Percentiles rank a stretch among this genome's conserved stretches.
These are phyloP conservation scores for Chrysanthemum seticuspe DNA, from an alignment of 129 eudicot genomes.

Conservation along the genomic window DNA sequence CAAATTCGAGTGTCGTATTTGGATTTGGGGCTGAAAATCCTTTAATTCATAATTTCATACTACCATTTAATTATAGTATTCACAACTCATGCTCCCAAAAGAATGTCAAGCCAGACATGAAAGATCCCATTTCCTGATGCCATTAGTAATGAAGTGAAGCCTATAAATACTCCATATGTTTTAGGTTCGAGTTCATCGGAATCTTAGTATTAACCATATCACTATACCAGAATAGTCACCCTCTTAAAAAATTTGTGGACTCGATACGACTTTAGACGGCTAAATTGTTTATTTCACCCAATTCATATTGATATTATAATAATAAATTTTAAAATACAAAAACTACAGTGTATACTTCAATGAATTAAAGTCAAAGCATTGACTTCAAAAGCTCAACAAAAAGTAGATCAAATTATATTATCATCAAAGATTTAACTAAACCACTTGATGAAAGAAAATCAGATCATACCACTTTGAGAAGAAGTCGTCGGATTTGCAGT, in stretches of 20 bases:
- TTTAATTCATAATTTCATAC: neutral
- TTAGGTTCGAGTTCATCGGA: too few relatives aligned
- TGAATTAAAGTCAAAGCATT: constrained; percentile 22
- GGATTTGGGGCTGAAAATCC: neutral
- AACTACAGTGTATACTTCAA: neutral
- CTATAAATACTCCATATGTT: too few relatives aligned
- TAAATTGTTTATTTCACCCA: neutral
- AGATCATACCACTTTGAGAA: constrained; percentile 90
- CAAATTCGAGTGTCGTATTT: neutral
- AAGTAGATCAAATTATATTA: neutral
- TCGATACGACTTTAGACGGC: too few relatives aligned
- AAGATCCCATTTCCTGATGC: too few relatives aligned
- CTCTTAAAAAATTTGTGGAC: too few relatives aligned
- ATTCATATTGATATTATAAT: constrained; percentile 9
- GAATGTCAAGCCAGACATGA: too few relatives aligned
- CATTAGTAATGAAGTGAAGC: too few relatives aligned
- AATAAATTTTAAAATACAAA: neutral
- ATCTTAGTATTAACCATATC: too few relatives aligned
- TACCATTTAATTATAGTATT: too few relatives aligned
- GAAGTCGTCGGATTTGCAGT: constrained; percentile 77
- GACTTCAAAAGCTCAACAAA: constrained; percentile 20
- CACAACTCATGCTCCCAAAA: too few relatives aligned
- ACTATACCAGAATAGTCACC: too few relatives aligned
- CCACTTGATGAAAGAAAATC: neutral
- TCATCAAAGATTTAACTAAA: constrained; percentile 5